Conservation (phyloP, 2,329 filamentous ascomycete genomes). For the Aspergillus phoenicis region DNA sequence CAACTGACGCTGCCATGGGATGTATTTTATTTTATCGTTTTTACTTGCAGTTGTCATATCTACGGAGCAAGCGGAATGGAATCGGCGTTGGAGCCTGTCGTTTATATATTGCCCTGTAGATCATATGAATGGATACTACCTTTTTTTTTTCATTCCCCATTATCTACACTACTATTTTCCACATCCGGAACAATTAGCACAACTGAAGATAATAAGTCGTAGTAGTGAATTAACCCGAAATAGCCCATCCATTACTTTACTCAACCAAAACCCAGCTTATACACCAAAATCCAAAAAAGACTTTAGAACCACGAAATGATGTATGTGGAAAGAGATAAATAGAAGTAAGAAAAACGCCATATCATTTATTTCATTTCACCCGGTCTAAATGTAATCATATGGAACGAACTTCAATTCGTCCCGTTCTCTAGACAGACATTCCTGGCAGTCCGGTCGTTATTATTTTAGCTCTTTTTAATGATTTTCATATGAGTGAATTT, state of each 20-base stretch:
- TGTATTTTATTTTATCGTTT: slow-evolving; percentile 7
- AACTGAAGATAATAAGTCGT: too few species aligned
- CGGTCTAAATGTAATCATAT: neutral
- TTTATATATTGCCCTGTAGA: neutral
- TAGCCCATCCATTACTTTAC: too few species aligned
- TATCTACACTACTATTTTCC: too few species aligned
- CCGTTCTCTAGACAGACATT: neutral
- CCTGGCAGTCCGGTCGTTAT: neutral
- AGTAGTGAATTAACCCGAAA: too few species aligned
- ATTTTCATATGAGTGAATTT: too few species aligned
- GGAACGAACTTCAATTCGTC: neutral
- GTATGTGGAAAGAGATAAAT: neutral
- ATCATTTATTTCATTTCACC: slow-evolving; percentile 4
- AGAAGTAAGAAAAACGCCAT: neutral
- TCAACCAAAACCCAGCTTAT: too few species aligned
- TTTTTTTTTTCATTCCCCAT: too few species aligned
- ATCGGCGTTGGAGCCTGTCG: neutral
- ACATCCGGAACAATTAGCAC: too few species aligned
- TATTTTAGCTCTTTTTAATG: neutral
- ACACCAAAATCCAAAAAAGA: too few species aligned
- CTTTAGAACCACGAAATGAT: too few species aligned
- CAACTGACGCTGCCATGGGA: slow-evolving; percentile 16
- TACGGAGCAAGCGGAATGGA: neutral
- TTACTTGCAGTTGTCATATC: neutral
- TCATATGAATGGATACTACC: neutral